Evolutionary conservation across 2,329 filamentous ascomycete species (phyloP).

Genomic region (Ceratocystis albifundus): DNA sequence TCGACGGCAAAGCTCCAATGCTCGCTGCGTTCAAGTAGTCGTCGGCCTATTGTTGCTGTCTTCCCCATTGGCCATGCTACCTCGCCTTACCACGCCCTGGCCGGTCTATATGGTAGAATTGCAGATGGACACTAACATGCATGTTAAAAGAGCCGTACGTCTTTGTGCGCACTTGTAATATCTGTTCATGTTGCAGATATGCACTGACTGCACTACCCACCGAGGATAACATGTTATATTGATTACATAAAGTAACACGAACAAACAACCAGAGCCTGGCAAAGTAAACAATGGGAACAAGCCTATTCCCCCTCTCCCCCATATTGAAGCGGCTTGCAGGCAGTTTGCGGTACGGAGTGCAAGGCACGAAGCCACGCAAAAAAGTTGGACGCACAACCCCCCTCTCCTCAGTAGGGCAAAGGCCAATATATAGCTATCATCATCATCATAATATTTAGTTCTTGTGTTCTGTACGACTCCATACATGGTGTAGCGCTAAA

Average conservation of each 20-base stretch:
- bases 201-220: no score
- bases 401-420: background rate
- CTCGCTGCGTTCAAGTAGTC: no score
- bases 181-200: no score
- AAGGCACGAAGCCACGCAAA: background rate
- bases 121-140: background rate
- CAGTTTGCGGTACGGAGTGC: no score
- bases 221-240: no score
- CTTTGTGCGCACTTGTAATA: no score
- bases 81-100: background rate
- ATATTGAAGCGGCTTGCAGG: no score
- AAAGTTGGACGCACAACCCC: background rate
- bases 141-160: background rate
- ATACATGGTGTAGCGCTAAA: background rate
- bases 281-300: background rate
- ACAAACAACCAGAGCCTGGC: background rate
- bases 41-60: background rate
- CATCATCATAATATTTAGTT: background rate
- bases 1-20: no score
- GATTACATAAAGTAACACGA: background rate
- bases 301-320: no score
- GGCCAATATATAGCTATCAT: background rate
- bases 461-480: background rate
- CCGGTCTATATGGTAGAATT: background rate
- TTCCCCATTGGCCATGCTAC: background rate